Evolutionary conservation across 2,329 filamentous ascomycete genomes (phyloP).

Genomic region (Arthroderma sp.): DNA sequence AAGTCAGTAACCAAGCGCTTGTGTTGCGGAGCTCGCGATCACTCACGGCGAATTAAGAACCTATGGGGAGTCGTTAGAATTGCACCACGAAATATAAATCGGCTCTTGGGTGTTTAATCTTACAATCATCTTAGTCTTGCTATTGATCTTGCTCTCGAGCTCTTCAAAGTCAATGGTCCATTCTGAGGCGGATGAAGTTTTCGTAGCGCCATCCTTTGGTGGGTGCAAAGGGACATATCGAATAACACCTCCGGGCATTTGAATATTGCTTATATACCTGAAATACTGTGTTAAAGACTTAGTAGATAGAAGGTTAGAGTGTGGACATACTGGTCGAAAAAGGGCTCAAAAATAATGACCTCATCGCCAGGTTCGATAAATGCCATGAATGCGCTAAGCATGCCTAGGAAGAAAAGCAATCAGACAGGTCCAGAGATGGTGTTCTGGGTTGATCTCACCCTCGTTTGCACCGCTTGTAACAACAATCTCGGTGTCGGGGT

Average conservation of each 20-base stretch:
- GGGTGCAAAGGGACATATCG: slow-evolving; percentile 93
- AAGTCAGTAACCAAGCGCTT: background rate
- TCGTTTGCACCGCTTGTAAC: slow-evolving; percentile 62
- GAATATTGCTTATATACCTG: slow-evolving; percentile 90
- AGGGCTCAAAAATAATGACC: slow-evolving; percentile 95
- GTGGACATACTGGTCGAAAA: slow-evolving; percentile 75
- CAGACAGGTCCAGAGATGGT: background rate
- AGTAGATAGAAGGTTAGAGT: slow-evolving; percentile 24
- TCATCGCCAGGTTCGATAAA: slow-evolving; percentile 92
- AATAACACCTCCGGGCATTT: slow-evolving; percentile 92
- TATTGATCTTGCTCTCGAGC: slow-evolving; percentile 67
- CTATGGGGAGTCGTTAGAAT: slow-evolving; percentile 12
- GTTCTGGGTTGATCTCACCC: slow-evolving; percentile 16
- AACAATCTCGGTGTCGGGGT: slow-evolving; percentile 85
- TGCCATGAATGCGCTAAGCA: slow-evolving; percentile 95
- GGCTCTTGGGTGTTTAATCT: slow-evolving; percentile 4
- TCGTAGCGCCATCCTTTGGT: slow-evolving; percentile 61
- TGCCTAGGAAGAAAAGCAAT: slow-evolving; percentile 38
- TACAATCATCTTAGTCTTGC: slow-evolving; percentile 92
- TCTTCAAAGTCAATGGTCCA: slow-evolving; percentile 80
- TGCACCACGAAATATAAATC: too few relatives aligned
- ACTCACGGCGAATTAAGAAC: slow-evolving; percentile 39
- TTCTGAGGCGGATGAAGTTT: slow-evolving; percentile 72
- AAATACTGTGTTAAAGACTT: slow-evolving; percentile 3
- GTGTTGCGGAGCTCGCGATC: too few relatives aligned